Conservation (phyloP, 2,329 filamentous ascomycete species). For the Penicillium sp. region DNA sequence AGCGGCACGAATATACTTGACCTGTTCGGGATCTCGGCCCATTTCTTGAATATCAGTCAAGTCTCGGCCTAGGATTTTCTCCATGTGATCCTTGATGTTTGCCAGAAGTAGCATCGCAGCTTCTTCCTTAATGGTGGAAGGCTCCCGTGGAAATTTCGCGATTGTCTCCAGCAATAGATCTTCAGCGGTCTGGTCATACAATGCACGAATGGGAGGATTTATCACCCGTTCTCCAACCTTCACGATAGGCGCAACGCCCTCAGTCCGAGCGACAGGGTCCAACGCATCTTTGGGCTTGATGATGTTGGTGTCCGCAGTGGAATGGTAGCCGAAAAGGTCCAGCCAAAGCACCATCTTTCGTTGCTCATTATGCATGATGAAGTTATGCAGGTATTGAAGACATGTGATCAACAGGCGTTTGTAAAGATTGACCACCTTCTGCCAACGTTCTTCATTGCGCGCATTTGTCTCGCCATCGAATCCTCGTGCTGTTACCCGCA, state of each 20-base stretch:
- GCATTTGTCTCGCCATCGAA: conserved; percentile 63
- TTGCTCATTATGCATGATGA: conserved; percentile 64
- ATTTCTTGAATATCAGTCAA: conserved; percentile 47
- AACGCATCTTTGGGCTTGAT: conserved; percentile 45
- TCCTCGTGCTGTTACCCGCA: conserved; percentile 61
- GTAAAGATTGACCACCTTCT: conserved; percentile 63
- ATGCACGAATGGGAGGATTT: conserved; percentile 41
- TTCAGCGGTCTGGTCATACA: conserved; percentile 46
- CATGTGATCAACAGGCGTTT: conserved; percentile 64
- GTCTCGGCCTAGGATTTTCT: conserved; percentile 45
- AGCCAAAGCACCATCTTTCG: conserved; percentile 64
- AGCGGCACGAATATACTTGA: conserved; percentile 45
- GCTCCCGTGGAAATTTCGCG: conserved; percentile 44
- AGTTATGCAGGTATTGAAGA: conserved; percentile 65
- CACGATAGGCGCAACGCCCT: conserved; percentile 44
- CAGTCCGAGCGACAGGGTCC: conserved; percentile 36
- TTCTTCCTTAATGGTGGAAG: conserved; percentile 47
- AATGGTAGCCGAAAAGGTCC: conserved; percentile 60
- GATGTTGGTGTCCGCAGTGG: conserved; percentile 46
- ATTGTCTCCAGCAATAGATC: conserved; percentile 45
- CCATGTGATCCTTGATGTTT: conserved; percentile 51
- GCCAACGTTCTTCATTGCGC: conserved; percentile 63
- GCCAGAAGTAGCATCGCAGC: conserved; percentile 48
- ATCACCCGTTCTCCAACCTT: conserved; percentile 43
- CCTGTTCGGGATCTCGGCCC: conserved; percentile 46